Conservation (phyloP, 176 grass and related monocot genomes). For the Calamus simplicifolius region DNA sequence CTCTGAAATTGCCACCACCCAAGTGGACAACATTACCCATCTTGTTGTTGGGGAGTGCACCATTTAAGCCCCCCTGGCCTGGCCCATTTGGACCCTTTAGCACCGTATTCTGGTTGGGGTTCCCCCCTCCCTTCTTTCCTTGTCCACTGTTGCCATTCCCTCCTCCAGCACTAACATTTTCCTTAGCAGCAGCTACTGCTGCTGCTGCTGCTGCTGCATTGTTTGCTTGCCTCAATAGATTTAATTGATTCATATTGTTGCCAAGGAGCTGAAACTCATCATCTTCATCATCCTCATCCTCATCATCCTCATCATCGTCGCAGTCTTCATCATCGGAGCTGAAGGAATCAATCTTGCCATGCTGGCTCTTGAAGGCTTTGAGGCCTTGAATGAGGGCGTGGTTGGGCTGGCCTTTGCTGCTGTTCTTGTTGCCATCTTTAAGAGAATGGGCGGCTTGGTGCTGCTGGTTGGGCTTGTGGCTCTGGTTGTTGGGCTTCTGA, state of each 20-base stretch:
- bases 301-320: conserved; percentile 44
- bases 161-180: conserved; percentile 13
- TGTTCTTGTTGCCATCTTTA: conserved; percentile 34
- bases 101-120: conserved; percentile 20
- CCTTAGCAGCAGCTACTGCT: conserved; percentile 19
- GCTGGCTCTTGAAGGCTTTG: conserved; percentile 85
- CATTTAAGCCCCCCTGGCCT: conserved; percentile 30
- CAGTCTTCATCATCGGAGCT: conserved; percentile 62
- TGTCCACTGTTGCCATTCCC: conserved; percentile 14
- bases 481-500: conserved; percentile 45
- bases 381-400: conserved; percentile 81
- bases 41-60: conserved; percentile 38
- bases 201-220: background rate
- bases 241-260: conserved; percentile 63
- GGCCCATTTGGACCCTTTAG: conserved; percentile 33
- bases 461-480: conserved; percentile 30
- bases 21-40: conserved; percentile 22
- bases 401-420: conserved; percentile 60
- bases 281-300: conserved; percentile 44
- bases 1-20: background rate
- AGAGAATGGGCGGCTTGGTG: conserved; percentile 26
- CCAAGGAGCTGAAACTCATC: conserved; percentile 52
- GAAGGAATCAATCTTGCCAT: conserved; percentile 53
- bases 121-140: background rate
- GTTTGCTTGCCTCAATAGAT: conserved; percentile 38